These are phyloP conservation scores for Fusarium sp. DNA, from an alignment of 2,329 filamentous ascomycete genomes.

Conservation along the genomic window DNA sequence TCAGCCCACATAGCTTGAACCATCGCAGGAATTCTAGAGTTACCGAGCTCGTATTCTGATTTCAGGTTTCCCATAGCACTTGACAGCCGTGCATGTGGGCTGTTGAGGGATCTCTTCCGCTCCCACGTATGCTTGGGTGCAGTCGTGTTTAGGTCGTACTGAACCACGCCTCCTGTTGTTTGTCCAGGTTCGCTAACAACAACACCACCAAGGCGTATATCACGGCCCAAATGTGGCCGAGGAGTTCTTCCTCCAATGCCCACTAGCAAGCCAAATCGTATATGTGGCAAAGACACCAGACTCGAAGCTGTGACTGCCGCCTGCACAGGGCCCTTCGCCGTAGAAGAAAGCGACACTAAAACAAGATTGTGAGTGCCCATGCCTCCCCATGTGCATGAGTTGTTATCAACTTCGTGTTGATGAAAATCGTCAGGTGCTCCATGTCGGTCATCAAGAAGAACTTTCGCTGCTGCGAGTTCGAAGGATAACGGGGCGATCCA, in stretches of 20 bases:
- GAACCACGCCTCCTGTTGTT: conserved; percentile 37
- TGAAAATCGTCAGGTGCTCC: conserved; percentile 15
- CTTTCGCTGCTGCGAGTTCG: conserved; percentile 45
- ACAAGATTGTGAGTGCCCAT: conserved; percentile 49
- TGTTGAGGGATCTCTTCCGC: conserved; percentile 20
- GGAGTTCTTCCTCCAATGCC: conserved; percentile 61
- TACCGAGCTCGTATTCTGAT: conserved; percentile 17
- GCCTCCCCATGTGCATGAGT: conserved; percentile 48
- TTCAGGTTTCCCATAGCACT: conserved; percentile 20
- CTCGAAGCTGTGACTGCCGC: conserved; percentile 32
- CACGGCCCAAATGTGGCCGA: conserved; percentile 1
- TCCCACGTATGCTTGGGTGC: background rate
- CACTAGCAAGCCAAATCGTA: conserved; percentile 40
- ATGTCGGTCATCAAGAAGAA: conserved; percentile 47
- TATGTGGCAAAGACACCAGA: conserved; percentile 37
- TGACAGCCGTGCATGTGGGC: conserved; percentile 9
- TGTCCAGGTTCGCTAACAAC: conserved; percentile 43
- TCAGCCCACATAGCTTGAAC: conserved; percentile 12
- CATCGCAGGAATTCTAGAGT: conserved; percentile 15
- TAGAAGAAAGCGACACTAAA: conserved; percentile 42
- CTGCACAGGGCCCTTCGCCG: conserved; percentile 21
- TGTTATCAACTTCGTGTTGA: conserved; percentile 37
- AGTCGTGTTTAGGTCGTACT: conserved; percentile 38
- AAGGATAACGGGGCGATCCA: conserved; percentile 47
- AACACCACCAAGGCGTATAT: conserved; percentile 49